Evolutionary conservation across 768 basidiomycete species (phyloP).

Genomic region (Russula sp.): DNA sequence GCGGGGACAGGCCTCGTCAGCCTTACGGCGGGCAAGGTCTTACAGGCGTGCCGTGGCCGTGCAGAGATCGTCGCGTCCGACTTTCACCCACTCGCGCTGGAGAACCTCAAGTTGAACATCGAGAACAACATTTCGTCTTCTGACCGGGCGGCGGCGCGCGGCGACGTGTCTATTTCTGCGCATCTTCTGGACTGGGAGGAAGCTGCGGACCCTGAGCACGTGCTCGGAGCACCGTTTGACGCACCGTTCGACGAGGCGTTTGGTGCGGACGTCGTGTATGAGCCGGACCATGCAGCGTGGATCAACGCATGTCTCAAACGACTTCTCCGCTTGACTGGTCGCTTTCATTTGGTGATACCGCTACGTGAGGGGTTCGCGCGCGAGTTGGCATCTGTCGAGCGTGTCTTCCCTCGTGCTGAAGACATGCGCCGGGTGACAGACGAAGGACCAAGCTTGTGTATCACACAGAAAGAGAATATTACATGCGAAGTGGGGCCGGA

Average conservation of each 20-base stretch:
- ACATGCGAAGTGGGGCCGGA: slow-evolving; percentile 43
- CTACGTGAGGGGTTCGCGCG: slow-evolving; percentile 55
- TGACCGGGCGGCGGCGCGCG: no score
- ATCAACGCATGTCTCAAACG: slow-evolving; percentile 38
- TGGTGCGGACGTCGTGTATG: slow-evolving; percentile 53
- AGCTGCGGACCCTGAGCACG: slow-evolving; percentile 12
- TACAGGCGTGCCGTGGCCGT: slow-evolving; percentile 14
- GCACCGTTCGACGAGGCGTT: slow-evolving; percentile 44
- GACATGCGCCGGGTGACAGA: slow-evolving; percentile 1
- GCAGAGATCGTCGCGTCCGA: slow-evolving; percentile 40
- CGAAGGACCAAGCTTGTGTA: slow-evolving; percentile 33
- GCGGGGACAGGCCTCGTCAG: slow-evolving; percentile 54
- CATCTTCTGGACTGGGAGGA: slow-evolving; percentile 39
- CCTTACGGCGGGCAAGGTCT: slow-evolving; percentile 35
- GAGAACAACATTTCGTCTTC: slow-evolving; percentile 28
- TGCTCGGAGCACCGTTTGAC: slow-evolving; percentile 26
- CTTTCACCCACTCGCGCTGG: slow-evolving; percentile 43
- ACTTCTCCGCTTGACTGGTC: slow-evolving; percentile 34
- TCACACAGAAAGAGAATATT: slow-evolving; percentile 50
- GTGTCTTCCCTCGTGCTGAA: slow-evolving; percentile 39
- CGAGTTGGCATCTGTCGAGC: slow-evolving; percentile 57
- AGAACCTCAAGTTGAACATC: slow-evolving; percentile 44
- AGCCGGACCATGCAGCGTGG: slow-evolving; percentile 43
- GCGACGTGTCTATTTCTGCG: slow-evolving; percentile 25
- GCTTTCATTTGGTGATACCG: slow-evolving; percentile 76